Conservation (phyloP, 2,329 filamentous ascomycete species). For the Paecilomyces variotii region DNA sequence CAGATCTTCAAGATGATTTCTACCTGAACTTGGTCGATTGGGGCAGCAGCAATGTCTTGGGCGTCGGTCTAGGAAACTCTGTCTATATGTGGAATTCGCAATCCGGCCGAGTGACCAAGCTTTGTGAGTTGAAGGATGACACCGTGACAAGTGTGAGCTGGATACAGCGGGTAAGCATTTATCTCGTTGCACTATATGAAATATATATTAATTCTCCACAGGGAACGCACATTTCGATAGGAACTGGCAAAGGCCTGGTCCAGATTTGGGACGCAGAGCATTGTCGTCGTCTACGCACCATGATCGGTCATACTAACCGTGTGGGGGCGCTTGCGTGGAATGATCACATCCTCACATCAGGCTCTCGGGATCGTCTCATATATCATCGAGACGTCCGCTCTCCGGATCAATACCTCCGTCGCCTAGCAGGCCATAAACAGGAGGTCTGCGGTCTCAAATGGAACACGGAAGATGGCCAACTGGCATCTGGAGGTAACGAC, state of each 20-base stretch:
- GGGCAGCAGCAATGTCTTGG: slow-evolving; percentile 90
- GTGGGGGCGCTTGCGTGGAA: slow-evolving; percentile 97
- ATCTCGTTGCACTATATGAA: slow-evolving; percentile 1
- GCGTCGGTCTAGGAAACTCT: slow-evolving; percentile 82
- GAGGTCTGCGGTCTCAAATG: slow-evolving; percentile 95
- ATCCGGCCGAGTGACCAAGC: slow-evolving; percentile 81
- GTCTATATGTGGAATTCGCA: slow-evolving; percentile 99
- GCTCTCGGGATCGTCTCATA: slow-evolving; percentile 85
- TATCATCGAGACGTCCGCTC: slow-evolving; percentile 93
- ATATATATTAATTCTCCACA: slow-evolving; percentile 19
- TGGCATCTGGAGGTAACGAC: slow-evolving; percentile 94
- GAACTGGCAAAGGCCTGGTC: slow-evolving; percentile 86
- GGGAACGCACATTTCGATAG: slow-evolving; percentile 90
- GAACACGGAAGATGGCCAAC: slow-evolving; percentile 92
- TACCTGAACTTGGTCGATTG: slow-evolving; percentile 97
- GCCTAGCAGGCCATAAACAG: slow-evolving; percentile 90
- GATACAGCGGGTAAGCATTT: slow-evolving; percentile 67
- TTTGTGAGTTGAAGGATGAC: slow-evolving; percentile 88
- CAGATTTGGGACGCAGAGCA: slow-evolving; percentile 97
- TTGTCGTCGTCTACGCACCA: slow-evolving; percentile 76
- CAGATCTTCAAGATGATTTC: slow-evolving; percentile 93
- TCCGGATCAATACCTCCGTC: slow-evolving; percentile 80
- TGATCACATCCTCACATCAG: slow-evolving; percentile 91
- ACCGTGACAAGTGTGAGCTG: slow-evolving; percentile 94
- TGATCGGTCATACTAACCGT: slow-evolving; percentile 91